Conservation (phyloP, 2,329 filamentous ascomycete species). For the Pestalotiopsis sp. region DNA sequence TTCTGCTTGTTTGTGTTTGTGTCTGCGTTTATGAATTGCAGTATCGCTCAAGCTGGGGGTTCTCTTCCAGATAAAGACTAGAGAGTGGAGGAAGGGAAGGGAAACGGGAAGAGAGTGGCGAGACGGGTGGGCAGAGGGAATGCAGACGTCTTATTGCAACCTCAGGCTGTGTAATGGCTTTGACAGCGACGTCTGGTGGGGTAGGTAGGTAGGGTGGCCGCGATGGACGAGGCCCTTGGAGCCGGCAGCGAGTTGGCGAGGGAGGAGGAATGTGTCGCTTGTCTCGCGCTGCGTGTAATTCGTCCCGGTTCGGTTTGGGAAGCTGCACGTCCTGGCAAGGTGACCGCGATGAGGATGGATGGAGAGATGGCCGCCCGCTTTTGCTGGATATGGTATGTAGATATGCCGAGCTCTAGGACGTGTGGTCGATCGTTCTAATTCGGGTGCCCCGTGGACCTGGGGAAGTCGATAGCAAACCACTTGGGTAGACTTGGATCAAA, state of each 20-base stretch:
- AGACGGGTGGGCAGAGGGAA: constrained; percentile 29
- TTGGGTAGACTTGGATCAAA: neutral
- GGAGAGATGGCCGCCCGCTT: constrained; percentile 24
- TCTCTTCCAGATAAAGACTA: constrained; percentile 15
- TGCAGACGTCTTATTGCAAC: constrained; percentile 35
- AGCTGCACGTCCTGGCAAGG: constrained; percentile 30
- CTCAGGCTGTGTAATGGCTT: constrained; percentile 8
- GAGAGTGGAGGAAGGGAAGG: constrained; percentile 12
- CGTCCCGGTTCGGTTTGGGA: constrained; percentile 25
- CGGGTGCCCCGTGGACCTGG: neutral
- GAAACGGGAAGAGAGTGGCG: constrained; percentile 32
- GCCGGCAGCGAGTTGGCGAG: constrained; percentile 2
- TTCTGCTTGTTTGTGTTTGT: constrained; percentile 8
- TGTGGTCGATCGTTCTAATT: neutral
- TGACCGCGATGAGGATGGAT: constrained; percentile 22
- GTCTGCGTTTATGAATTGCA: neutral
- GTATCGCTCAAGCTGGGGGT: neutral
- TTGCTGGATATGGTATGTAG: constrained; percentile 20
- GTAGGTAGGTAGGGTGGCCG: constrained; percentile 27
- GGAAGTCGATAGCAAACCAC: neutral
- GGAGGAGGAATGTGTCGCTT: neutral
- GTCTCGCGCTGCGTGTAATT: constrained; percentile 1
- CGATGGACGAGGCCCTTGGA: constrained; percentile 27
- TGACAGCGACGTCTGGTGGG: constrained; percentile 8
- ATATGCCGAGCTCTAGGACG: neutral